Base-by-base conservation (phyloP, 352 stramenopile species). In the Globisporangium canariense region DNA sequence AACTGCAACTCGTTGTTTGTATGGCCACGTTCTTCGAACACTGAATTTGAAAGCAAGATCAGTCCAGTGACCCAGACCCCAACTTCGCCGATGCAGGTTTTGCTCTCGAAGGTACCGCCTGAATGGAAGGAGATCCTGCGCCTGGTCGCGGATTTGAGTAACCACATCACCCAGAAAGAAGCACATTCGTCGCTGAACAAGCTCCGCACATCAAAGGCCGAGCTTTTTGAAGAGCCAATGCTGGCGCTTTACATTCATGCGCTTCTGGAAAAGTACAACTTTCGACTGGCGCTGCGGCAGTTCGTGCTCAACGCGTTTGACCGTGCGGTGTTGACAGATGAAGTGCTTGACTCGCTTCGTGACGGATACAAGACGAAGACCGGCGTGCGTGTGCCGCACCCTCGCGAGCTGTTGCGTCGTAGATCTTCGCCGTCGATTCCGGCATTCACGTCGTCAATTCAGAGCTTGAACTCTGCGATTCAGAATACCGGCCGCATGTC, bases 161-260 rank as follows among this genome's bases (percentile, higher is more conserved):
- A 94, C 71, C 87, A 94, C 64, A 96, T 96, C 61, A 94, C 86
- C 3, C 88, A 96, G 65, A 96, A 96, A 67, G 88, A 96, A 63
- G 88, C 88, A 2, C 86, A 94, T 65, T 79, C 83, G 22, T 90
- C 84, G 50, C 75, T 96, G 13, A 93, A 93, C 78, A 93, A 92
- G 64, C 60, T 96, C 40, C 84, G 84, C 10, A 74, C 73, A 8
- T 71, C 80, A n/a, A 89, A 93, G 54, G 58, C 83, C 1, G 71
- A 76, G 41, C 68, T 96, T 30, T 96, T 96, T 62, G 85, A 96
- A 67, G 84, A 94, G 36, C 85, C 86, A 11, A 81, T 90, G 75
- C 75, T 94, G 34, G 67, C 91, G 58, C 75, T 96, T 40, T 91
- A 90, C 60, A 83, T 91, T 46, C 86, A 96, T 56, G 86, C 83